Conservation (phyloP, 768 basidiomycete species). For the Lactifluus subvellereus region DNA sequence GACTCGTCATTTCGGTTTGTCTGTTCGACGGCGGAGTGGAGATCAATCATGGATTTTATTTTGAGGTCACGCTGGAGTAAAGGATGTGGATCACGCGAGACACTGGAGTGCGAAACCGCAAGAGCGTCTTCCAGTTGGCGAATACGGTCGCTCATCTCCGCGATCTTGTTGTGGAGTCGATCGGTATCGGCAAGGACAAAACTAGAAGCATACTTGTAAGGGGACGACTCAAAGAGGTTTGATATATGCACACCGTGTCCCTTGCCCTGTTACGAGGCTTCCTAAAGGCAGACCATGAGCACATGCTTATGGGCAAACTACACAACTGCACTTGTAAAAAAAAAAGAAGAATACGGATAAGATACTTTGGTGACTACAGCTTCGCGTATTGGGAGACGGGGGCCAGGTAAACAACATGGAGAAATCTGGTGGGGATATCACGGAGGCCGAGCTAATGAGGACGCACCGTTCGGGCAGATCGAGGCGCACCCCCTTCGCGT, state of each 20-base stretch:
- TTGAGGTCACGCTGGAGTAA: slow-evolving; percentile 54
- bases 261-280: slow-evolving; percentile 70
- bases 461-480: slow-evolving; percentile 62
- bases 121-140: slow-evolving; percentile 68
- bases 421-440: not conserved
- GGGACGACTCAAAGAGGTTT: not conserved
- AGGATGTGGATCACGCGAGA: slow-evolving; percentile 50
- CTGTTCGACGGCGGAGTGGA: slow-evolving; percentile 52
- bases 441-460: slow-evolving; percentile 15
- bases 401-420: not conserved
- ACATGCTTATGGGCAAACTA: not conserved
- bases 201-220: slow-evolving; percentile 30
- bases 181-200: slow-evolving; percentile 72
- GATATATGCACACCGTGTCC: slow-evolving; percentile 51
- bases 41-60: slow-evolving; percentile 63
- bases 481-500: slow-evolving; percentile 70
- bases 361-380: not conserved
- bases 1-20: slow-evolving; percentile 31
- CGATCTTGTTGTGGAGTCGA: slow-evolving; percentile 61
- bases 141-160: slow-evolving; percentile 63
- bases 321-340: not conserved
- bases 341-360: not conserved
- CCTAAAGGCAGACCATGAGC: slow-evolving; percentile 29
- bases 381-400: not conserved
- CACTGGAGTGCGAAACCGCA: slow-evolving; percentile 42